Base-by-base conservation (phyloP, 2,329 filamentous ascomycete species). In the Colletotrichum gloeosporioides region DNA sequence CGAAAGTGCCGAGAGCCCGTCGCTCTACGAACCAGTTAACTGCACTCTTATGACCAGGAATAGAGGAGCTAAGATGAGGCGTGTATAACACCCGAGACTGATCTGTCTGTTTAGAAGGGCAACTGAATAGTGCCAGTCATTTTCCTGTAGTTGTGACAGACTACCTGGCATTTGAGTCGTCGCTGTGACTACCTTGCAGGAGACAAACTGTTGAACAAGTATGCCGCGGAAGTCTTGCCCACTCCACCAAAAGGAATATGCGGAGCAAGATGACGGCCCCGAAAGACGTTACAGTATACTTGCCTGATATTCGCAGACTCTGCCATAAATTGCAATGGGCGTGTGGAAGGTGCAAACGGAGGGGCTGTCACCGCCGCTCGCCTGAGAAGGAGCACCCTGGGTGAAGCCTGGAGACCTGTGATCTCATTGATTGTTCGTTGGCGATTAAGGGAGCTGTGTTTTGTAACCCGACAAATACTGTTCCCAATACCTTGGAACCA, bases 261-360 rank as follows among this genome's bases (percentile, higher is more conserved):
- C 3, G 2, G 44, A 0, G 4, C 10, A 53, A 3, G 6, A 53
- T 53, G 44, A 22, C 6, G 2, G 39, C 18, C 0, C 18, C 5
- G 5, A n/a, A 3, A 44, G 3, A 53, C n/a, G 44, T 13, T 4
- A 1, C n/a, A 53, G 44, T 2, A 53, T 53, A 22, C n/a, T 22
- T 13, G 18, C 3, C 18, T 12, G 2, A 1, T 3, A 53, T 22
- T 13, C 6, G n/a, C 44, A 22, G 44, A 53, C 44, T 53, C 6
- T 53, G 6, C 6, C 13, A 15, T 4, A 2, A 0, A 49, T 49
- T 5, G 2, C 4, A 0, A n/a, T 2, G 0, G 9, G 3, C 18
- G 18, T 1, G 3, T 44, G 18, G 0, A 44, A 44, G 3, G 1
- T 44, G 39, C 8, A 3, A 13, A 7, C 6, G 44, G 10, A 44